Conservation (phyloP, 768 basidiomycete species). For the Crepidotus variabilis region DNA sequence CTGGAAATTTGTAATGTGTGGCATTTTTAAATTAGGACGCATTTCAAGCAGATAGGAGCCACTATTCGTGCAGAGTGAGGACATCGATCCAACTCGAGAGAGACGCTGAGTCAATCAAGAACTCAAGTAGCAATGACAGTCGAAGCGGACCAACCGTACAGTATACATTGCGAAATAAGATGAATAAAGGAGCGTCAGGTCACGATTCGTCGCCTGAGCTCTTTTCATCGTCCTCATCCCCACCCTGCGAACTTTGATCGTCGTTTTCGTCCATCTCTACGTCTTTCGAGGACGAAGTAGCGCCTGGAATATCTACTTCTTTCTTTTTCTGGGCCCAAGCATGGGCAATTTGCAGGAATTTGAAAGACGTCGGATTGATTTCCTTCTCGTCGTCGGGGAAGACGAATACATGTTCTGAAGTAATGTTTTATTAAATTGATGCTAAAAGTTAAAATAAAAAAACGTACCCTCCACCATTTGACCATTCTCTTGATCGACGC, state of each 20-base stretch:
- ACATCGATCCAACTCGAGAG: no score
- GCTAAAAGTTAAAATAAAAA: neutral
- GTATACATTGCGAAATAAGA: no score
- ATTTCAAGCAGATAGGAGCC: no score
- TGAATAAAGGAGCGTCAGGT: no score
- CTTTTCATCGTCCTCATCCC: neutral
- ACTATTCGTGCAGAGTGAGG: no score
- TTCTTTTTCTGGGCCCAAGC: slow-evolving; percentile 57
- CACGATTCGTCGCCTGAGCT: neutral
- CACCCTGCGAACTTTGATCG: neutral
- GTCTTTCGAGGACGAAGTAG: neutral
- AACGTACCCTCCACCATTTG: slow-evolving; percentile 79
- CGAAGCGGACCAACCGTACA: no score
- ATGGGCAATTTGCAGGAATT: slow-evolving; percentile 93
- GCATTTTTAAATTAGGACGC: no score
- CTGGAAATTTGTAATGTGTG: no score
- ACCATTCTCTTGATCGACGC: slow-evolving; percentile 81
- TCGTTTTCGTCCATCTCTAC: neutral
- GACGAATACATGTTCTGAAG: slow-evolving; percentile 88
- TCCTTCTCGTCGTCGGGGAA: slow-evolving; percentile 97
- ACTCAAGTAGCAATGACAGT: no score
- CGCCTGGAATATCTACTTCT: neutral
- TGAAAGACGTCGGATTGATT: slow-evolving; percentile 89
- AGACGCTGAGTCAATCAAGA: no score
- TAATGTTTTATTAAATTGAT: slow-evolving; percentile 1